phyloP scores from a whole-genome alignment of 176 grass and related monocot species.

The Lolium perenne region DNA sequence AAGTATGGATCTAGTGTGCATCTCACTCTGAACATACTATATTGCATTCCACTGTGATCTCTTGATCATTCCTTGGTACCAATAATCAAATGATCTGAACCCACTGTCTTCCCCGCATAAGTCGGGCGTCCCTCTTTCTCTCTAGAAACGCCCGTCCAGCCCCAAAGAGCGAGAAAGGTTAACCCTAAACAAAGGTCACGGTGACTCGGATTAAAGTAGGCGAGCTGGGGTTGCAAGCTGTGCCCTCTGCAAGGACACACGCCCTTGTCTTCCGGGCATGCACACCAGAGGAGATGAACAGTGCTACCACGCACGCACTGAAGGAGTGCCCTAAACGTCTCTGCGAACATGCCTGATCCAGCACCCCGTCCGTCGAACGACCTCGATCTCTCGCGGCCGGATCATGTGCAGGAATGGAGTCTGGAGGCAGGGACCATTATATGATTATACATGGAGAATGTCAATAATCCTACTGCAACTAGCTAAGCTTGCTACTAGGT shows the following conservation, averaged over 20 bases:
- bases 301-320: constrained; percentile 19
- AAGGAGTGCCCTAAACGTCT: constrained; percentile 58
- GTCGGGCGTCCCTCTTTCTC: constrained; percentile 37
- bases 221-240: constrained; percentile 53
- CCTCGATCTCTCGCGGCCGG: constrained; percentile 26
- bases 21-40: constrained; percentile 44
- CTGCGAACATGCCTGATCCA: constrained; percentile 41
- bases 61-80: constrained; percentile 68
- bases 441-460: constrained; percentile 25
- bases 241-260: constrained; percentile 57
- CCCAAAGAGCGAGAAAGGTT: constrained; percentile 69
- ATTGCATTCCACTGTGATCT: constrained; percentile 4
- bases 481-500: background rate
- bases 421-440: background rate
- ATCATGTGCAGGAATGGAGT: constrained; percentile 18
- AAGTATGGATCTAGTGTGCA: constrained; percentile 47
- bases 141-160: constrained; percentile 50
- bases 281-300: constrained; percentile 33
- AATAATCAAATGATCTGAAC: constrained; percentile 61
- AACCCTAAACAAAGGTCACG: constrained; percentile 52
- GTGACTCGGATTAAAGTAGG: constrained; percentile 62
- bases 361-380: background rate
- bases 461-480: constrained; percentile 6
- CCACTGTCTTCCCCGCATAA: constrained; percentile 63
- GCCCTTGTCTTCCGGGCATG: constrained; percentile 71